These are phyloP conservation scores for Elasticomyces elasticus DNA, from an alignment of 495 filamentous ascomycete genomes.

Conservation along the genomic window DNA sequence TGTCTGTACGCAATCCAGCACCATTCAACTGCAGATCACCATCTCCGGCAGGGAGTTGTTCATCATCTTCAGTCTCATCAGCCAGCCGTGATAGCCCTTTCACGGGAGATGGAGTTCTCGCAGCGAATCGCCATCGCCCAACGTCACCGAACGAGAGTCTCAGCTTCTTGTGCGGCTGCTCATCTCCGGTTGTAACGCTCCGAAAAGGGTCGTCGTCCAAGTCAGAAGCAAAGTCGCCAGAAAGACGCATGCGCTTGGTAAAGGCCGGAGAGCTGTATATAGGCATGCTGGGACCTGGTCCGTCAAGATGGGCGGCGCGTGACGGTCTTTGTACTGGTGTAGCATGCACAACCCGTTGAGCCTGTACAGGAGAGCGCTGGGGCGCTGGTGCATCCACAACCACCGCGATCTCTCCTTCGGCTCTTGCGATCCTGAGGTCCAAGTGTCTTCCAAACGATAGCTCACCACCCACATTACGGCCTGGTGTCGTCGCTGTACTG, in stretches of 20 bases:
- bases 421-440: slow-evolving; percentile 45
- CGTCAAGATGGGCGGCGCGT: background rate
- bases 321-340: slow-evolving; percentile 1
- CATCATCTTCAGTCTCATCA: background rate
- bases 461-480: slow-evolving; percentile 65
- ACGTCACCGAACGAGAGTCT: slow-evolving; percentile 60
- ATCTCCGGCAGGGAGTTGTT: background rate
- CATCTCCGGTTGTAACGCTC: slow-evolving; percentile 52
- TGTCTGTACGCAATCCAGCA: background rate
- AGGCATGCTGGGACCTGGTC: background rate
- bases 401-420: slow-evolving; percentile 5
- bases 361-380: background rate
- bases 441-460: slow-evolving; percentile 51
- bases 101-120: slow-evolving; percentile 55
- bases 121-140: slow-evolving; percentile 59
- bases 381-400: slow-evolving; percentile 7
- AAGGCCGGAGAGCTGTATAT: slow-evolving; percentile 58
- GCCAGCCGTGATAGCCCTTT: slow-evolving; percentile 25
- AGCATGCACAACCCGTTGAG: background rate
- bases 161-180: slow-evolving; percentile 55
- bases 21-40: background rate
- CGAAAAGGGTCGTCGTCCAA: slow-evolving; percentile 56
- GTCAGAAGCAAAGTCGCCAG: slow-evolving; percentile 49
- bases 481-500: slow-evolving; percentile 46
- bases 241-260: slow-evolving; percentile 51